Evolutionary conservation across 257 asterid genomes (phyloP).

Genomic region (Rubia yunnanensis): DNA sequence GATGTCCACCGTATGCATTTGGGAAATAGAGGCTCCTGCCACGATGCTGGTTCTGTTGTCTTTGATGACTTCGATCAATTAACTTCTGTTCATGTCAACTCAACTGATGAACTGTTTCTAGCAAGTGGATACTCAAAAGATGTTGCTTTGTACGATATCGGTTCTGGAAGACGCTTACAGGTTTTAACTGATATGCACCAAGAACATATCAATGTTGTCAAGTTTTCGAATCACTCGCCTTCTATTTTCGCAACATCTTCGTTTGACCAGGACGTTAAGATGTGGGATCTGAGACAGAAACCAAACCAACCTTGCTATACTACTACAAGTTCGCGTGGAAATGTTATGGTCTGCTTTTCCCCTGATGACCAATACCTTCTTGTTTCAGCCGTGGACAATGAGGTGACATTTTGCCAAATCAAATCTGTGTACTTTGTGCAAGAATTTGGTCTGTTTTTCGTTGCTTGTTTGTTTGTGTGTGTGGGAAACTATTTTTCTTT

Average conservation of each 20-base stretch:
- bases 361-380: conserved; percentile 92
- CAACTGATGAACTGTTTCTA: conserved; percentile 82
- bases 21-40: conserved; percentile 35
- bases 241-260: conserved; percentile 86
- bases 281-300: conserved; percentile 88
- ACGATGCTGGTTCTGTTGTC: conserved; percentile 32
- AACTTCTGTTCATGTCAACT: conserved; percentile 90
- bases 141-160: conserved; percentile 75
- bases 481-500: neutral
- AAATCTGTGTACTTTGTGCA: neutral
- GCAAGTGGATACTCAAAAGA: conserved; percentile 88
- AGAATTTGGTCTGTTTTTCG: neutral
- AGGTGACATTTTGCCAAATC: conserved; percentile 35
- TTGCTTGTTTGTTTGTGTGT: neutral
- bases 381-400: conserved; percentile 93
- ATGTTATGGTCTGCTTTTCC: conserved; percentile 94
- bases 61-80: conserved; percentile 86
- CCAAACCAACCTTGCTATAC: conserved; percentile 77
- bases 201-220: conserved; percentile 82
- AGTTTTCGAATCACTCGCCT: conserved; percentile 90
- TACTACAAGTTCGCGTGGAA: conserved; percentile 73
- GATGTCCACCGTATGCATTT: conserved; percentile 44
- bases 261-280: conserved; percentile 76
- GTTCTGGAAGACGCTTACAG: conserved; percentile 66
- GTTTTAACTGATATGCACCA: conserved; percentile 74